These are phyloP conservation scores for Aspergillus avenaceus DNA, from an alignment of 495 filamentous ascomycete species.

Conservation along the genomic window DNA sequence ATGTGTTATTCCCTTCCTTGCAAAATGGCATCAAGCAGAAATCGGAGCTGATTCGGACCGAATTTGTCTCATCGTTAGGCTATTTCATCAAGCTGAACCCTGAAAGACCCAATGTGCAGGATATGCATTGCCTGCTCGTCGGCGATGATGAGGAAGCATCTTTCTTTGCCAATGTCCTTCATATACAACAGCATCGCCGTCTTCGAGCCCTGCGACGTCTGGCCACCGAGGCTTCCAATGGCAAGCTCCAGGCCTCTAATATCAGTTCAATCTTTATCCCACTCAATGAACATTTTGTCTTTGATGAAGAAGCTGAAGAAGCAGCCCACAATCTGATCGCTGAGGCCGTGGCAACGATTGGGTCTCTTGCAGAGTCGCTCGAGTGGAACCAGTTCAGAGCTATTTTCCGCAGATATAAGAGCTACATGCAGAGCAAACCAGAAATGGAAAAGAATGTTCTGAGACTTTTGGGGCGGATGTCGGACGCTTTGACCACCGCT, in stretches of 20 bases:
- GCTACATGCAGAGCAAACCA: constrained; percentile 73
- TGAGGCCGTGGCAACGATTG: constrained; percentile 73
- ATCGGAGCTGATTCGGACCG: constrained; percentile 79
- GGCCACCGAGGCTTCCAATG: constrained; percentile 57
- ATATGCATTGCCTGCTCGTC: constrained; percentile 70
- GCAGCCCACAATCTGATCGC: constrained; percentile 79
- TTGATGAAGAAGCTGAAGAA: constrained; percentile 70
- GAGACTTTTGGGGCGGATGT: constrained; percentile 71
- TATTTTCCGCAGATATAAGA: constrained; percentile 72
- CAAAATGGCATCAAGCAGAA: constrained; percentile 66
- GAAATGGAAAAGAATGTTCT: constrained; percentile 84
- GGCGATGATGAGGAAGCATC: constrained; percentile 81
- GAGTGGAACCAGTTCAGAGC: constrained; percentile 91
- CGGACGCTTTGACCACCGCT: constrained; percentile 64
- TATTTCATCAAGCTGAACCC: constrained; percentile 70
- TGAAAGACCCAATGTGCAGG: constrained; percentile 62
- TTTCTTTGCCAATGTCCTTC: constrained; percentile 89
- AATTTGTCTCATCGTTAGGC: constrained; percentile 74
- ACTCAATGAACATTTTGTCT: constrained; percentile 88
- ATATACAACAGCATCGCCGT: constrained; percentile 86
- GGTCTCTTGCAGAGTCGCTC: constrained; percentile 65
- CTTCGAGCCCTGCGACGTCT: constrained; percentile 77
- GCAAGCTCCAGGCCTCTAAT: constrained; percentile 65
- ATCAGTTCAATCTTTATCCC: constrained; percentile 85
- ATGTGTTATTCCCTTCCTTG: constrained; percentile 68